Conservation (phyloP, 2,329 filamentous ascomycete genomes). For the Xylaria sp. region DNA sequence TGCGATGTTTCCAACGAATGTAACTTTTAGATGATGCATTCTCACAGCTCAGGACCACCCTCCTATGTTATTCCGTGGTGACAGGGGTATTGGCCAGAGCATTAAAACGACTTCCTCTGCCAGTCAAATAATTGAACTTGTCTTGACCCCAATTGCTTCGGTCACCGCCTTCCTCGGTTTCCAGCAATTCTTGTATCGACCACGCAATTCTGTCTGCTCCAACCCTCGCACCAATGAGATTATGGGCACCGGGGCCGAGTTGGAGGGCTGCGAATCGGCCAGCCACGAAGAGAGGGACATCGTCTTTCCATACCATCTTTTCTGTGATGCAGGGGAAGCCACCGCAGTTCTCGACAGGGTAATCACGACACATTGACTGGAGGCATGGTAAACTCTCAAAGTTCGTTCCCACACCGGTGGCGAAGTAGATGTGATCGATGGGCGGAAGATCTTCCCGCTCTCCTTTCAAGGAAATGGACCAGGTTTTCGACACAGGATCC, state of each 20-base stretch:
- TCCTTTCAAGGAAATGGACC: conserved; percentile 51
- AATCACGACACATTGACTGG: conserved; percentile 64
- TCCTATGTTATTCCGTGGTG: not conserved
- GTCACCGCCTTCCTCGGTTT: conserved; percentile 43
- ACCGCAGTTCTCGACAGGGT: conserved; percentile 70
- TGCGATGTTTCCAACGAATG: not conserved
- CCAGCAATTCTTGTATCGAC: conserved; percentile 71
- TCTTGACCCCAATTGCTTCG: conserved; percentile 40
- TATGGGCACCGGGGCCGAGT: conserved; percentile 77
- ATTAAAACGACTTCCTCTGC: conserved; percentile 55
- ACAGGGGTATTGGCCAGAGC: conserved; percentile 37
- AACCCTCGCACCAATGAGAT: conserved; percentile 76
- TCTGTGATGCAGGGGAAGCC: conserved; percentile 79
- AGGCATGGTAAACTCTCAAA: conserved; percentile 70
- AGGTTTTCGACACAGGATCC: conserved; percentile 57
- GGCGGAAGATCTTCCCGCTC: conserved; percentile 63
- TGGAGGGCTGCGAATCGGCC: conserved; percentile 74
- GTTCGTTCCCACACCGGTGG: conserved; percentile 76
- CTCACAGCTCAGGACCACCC: no score
- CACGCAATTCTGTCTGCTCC: conserved; percentile 79
- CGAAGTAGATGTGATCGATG: conserved; percentile 77
- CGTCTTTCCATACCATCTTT: conserved; percentile 78
- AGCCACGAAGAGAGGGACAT: conserved; percentile 78
- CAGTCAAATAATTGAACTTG: conserved; percentile 50
- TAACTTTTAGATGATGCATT: not conserved